Percentiles rank a stretch among this genome's conserved stretches.
Conservation (phyloP, 257 asterid species). For the Nicotiana tomentosiformis region DNA sequence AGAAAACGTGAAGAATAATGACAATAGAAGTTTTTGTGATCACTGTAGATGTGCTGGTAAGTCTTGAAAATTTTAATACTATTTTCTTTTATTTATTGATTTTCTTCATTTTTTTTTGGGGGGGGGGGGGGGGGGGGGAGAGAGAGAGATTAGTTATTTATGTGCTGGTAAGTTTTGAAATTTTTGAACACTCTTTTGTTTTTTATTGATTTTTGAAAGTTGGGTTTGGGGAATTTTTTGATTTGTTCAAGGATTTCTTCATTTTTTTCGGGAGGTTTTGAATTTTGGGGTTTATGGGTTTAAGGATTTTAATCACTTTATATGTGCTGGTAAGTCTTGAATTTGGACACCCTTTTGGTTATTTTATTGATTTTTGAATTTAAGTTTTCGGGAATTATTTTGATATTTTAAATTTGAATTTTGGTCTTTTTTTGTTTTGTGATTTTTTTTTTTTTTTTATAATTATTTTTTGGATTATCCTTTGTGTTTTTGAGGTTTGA, state of each 20-base stretch:
- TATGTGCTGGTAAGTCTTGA: constrained; percentile 46
- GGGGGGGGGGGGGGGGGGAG: too few species aligned
- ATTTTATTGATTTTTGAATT: neutral
- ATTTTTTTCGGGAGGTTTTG: too few species aligned
- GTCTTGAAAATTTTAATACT: neutral
- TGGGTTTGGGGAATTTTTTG: neutral
- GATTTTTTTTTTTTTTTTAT: too few species aligned
- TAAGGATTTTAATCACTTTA: constrained; percentile 38
- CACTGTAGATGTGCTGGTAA: constrained; percentile 74
- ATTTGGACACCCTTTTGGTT: neutral
- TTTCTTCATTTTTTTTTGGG: neutral
- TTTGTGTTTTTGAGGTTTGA: neutral
- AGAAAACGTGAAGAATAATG: constrained; percentile 50
- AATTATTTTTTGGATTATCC: neutral
- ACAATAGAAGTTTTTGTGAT: constrained; percentile 52
- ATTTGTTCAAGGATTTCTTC: neutral
- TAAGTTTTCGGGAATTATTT: neutral
- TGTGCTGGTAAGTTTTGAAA: neutral
- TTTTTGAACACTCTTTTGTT: neutral
- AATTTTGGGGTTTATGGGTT: too few species aligned
- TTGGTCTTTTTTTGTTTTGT: too few species aligned
- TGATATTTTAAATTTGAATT: too few species aligned
- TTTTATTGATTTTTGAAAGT: neutral
- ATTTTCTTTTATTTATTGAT: neutral
- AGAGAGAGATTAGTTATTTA: too few species aligned